Evolutionary conservation across 1,284 basidiomycete species (phyloP).

Genomic region (Vanrija sp.): DNA sequence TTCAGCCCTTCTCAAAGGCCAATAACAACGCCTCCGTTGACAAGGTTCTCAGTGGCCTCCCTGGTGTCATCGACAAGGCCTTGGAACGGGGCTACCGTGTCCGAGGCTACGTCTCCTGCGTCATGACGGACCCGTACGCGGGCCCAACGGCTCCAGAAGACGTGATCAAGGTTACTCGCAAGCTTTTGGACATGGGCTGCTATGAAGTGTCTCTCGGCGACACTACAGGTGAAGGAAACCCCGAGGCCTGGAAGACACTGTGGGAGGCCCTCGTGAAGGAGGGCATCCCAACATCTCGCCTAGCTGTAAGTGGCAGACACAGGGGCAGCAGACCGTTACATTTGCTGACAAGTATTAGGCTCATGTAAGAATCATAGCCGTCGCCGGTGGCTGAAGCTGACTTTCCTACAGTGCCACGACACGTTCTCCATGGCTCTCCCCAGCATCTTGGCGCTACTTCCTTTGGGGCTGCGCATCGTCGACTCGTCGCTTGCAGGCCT

Average conservation of each 20-base stretch:
- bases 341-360: slow-evolving; percentile 3
- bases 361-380: slow-evolving; percentile 53
- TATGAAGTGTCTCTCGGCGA: slow-evolving; percentile 91
- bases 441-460: slow-evolving; percentile 51
- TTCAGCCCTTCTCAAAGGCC: slow-evolving; percentile 66
- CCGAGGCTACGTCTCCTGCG: slow-evolving; percentile 76
- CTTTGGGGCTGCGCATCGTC: slow-evolving; percentile 53
- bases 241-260: slow-evolving; percentile 62
- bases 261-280: slow-evolving; percentile 63
- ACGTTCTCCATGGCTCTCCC: slow-evolving; percentile 74
- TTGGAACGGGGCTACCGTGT: slow-evolving; percentile 64
- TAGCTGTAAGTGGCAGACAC: slow-evolving; percentile 60
- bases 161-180: slow-evolving; percentile 68
- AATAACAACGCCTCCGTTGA: slow-evolving; percentile 77
- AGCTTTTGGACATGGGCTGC: slow-evolving; percentile 81
- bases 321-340: neutral
- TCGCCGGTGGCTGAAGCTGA: neutral
- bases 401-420: slow-evolving; percentile 69
- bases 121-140: slow-evolving; percentile 80
- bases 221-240: slow-evolving; percentile 83
- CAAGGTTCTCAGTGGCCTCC: slow-evolving; percentile 65
- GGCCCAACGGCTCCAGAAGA: slow-evolving; percentile 66
- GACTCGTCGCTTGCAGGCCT: slow-evolving; percentile 73
- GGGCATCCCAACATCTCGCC: slow-evolving; percentile 45
- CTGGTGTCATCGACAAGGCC: slow-evolving; percentile 63